These are phyloP conservation scores for Coemansia sp. DNA, from an alignment of 371 early-diverging fungal genomes.

Conservation along the genomic window DNA sequence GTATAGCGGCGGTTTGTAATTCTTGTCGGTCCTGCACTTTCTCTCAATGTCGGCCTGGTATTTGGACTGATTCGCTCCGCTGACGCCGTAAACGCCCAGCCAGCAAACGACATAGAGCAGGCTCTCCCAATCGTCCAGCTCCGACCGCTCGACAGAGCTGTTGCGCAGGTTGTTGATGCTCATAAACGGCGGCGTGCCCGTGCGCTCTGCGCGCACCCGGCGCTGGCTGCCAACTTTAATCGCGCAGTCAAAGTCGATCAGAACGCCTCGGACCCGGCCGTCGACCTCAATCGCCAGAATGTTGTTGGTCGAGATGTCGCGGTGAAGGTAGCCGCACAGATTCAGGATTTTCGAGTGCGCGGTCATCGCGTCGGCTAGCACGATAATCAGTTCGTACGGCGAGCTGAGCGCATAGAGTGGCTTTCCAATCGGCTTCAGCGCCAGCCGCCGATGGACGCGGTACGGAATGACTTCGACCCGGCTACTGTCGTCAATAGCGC, in stretches of 20 bases:
- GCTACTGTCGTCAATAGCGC: too few relatives aligned
- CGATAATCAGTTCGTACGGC: conserved; percentile 10
- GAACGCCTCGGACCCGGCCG: conserved; percentile 9
- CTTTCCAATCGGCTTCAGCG: conserved; percentile 4
- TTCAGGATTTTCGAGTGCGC: conserved; percentile 12
- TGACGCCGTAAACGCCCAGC: conserved; percentile 7
- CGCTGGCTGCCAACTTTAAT: background rate
- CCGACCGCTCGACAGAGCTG: conserved; percentile 1
- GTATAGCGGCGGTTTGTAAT: too few relatives aligned
- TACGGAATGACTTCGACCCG: background rate
- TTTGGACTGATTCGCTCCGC: background rate
- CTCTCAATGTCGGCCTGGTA: too few relatives aligned
- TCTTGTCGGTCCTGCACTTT: too few relatives aligned
- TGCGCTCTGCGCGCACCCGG: conserved; percentile 4
- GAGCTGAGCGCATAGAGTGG: conserved; percentile 1
- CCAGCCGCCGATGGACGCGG: conserved; percentile 13
- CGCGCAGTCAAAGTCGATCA: conserved; percentile 23
- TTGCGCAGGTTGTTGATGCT: conserved; percentile 13
- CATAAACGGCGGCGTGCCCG: conserved; percentile 28
- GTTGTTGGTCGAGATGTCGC: conserved; percentile 25
- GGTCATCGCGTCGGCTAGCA: conserved; percentile 15
- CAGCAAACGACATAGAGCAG: too few relatives aligned
- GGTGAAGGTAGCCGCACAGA: conserved; percentile 16
- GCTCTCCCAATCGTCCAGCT: conserved; percentile 19
- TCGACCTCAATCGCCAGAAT: conserved; percentile 9